Percentiles rank a stretch among this genome's conserved stretches.
phyloP scores from a whole-genome alignment of 129 eudicot species.

The Mikania micrantha region DNA sequence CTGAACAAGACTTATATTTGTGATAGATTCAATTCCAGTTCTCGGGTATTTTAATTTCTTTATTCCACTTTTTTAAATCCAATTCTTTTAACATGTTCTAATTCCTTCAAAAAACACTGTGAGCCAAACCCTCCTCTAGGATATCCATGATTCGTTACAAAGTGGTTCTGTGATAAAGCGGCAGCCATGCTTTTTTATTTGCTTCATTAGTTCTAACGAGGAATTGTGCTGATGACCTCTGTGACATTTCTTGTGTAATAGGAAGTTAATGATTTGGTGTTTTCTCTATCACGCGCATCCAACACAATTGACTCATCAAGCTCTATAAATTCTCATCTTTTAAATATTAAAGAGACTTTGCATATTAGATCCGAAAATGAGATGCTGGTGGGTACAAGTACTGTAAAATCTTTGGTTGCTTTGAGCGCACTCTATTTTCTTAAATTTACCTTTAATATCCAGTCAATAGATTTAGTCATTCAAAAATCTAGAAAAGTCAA shows the following conservation, averaged over 20 bases:
- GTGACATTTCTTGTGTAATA: conserved; percentile 24
- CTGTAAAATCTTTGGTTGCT: conserved; percentile 19
- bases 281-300: conserved; percentile 27
- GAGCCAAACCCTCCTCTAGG: neutral
- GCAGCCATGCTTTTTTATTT: neutral
- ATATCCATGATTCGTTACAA: neutral
- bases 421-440: conserved; percentile 23
- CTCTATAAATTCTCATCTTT: conserved; percentile 21
- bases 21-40: neutral
- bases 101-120: neutral
- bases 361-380: conserved; percentile 31
- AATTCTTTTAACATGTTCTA: neutral
- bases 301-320: conserved; percentile 18
- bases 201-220: conserved; percentile 1
- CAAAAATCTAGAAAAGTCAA: conserved; percentile 44
- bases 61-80: neutral
- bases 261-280: conserved; percentile 39
- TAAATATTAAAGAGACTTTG: conserved; percentile 21
- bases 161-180: conserved; percentile 11
- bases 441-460: conserved; percentile 45
- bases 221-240: conserved; percentile 18
- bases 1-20: neutral
- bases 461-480: conserved; percentile 47
- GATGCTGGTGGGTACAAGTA: conserved; percentile 14
- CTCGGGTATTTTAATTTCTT: neutral